Conservation (phyloP, 495 filamentous ascomycete genomes). For the Hypoxylon crocopeplum region DNA sequence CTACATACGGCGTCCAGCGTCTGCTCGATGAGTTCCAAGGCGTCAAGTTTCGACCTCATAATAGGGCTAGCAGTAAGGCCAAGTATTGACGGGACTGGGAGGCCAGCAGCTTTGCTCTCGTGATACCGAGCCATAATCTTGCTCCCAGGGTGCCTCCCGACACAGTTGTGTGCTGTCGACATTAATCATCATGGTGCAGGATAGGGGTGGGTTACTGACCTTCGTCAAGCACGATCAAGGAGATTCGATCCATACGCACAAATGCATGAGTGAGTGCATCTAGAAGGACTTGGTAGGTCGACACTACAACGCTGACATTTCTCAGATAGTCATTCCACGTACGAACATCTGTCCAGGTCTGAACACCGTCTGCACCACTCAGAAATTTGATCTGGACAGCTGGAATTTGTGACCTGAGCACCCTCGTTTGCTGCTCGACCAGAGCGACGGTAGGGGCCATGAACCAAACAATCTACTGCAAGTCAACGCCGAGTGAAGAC, state of each 20-base stretch:
- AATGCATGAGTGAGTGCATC: slow-evolving; percentile 86
- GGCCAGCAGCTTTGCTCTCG: slow-evolving; percentile 40
- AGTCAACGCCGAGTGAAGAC: slow-evolving; percentile 30
- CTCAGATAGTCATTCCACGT: slow-evolving; percentile 77
- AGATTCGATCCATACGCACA: slow-evolving; percentile 68
- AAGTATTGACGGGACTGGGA: slow-evolving; percentile 71
- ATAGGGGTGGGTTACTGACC: slow-evolving; percentile 55
- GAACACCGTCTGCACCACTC: slow-evolving; percentile 71
- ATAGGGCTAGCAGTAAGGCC: slow-evolving; percentile 89
- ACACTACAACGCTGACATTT: slow-evolving; percentile 75
- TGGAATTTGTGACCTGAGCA: slow-evolving; percentile 67
- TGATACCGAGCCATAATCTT: slow-evolving; percentile 85
- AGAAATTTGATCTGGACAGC: slow-evolving; percentile 68
- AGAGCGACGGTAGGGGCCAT: slow-evolving; percentile 79
- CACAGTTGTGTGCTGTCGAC: slow-evolving; percentile 72
- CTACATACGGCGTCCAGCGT: slow-evolving; percentile 77
- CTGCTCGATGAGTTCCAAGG: slow-evolving; percentile 68
- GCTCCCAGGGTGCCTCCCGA: slow-evolving; percentile 68
- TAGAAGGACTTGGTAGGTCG: slow-evolving; percentile 75
- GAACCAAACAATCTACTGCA: slow-evolving; percentile 79
- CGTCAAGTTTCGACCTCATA: slow-evolving; percentile 59
- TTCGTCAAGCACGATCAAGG: slow-evolving; percentile 89
- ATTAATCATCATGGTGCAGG: slow-evolving; percentile 1
- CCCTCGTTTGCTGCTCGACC: slow-evolving; percentile 72
- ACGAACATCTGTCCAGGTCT: slow-evolving; percentile 74